Percentiles rank a stretch among this genome's conserved stretches.
phyloP scores from a whole-genome alignment of 805 yeast species.

The Isabelozyma heimii region DNA sequence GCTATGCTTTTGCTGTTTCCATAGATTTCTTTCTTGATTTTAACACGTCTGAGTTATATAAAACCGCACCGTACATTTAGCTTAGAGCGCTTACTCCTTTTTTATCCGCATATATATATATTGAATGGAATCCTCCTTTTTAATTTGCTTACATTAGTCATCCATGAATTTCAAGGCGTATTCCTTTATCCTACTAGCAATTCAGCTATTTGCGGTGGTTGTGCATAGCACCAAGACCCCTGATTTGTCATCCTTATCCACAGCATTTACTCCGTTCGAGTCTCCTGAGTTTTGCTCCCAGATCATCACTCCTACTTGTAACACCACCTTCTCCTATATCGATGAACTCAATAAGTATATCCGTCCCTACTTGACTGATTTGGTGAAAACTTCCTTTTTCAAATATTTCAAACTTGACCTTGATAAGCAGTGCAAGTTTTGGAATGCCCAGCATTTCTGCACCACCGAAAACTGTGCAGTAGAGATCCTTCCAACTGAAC shows the following conservation, averaged over 20 bases:
- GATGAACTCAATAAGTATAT: constrained; percentile 33
- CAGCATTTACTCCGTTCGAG: constrained; percentile 32
- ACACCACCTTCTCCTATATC: constrained; percentile 44
- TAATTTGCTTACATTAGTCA: background rate
- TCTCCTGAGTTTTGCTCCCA: constrained; percentile 45
- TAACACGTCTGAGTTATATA: background rate
- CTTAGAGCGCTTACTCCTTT: too few species aligned
- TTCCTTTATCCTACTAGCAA: background rate
- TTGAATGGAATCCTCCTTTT: too few species aligned
- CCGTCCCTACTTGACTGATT: constrained; percentile 49
- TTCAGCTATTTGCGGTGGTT: background rate
- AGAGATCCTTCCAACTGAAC: constrained; percentile 64
- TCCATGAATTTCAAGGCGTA: background rate
- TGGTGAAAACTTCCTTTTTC: constrained; percentile 79
- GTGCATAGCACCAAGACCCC: background rate
- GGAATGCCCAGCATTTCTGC: constrained; percentile 80
- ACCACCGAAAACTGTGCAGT: constrained; percentile 89
- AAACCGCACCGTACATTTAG: background rate
- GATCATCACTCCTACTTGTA: constrained; percentile 42
- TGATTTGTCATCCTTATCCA: background rate
- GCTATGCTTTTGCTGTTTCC: background rate
- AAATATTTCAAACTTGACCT: constrained; percentile 83
- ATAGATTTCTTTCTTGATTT: background rate
- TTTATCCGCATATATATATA: too few species aligned
- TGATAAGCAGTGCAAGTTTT: constrained; percentile 80